Percentiles rank a stretch among this genome's conserved stretches.
Conservation (phyloP, 2,329 filamentous ascomycete genomes). For the Amphichorda felina region DNA sequence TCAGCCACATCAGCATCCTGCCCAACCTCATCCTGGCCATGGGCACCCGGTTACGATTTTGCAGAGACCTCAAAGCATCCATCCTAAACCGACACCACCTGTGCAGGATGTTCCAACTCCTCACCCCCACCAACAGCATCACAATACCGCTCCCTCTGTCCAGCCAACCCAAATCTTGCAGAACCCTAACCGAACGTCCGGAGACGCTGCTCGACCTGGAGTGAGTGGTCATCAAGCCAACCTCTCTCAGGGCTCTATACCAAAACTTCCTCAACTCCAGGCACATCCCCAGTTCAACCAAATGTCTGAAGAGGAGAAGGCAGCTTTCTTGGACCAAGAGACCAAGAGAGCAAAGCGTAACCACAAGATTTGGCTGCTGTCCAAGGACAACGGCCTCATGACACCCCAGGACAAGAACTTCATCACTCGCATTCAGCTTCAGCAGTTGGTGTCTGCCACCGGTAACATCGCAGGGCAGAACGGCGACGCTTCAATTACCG, state of each 20-base stretch:
- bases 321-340: conserved; percentile 77
- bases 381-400: conserved; percentile 94
- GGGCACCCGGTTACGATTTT: conserved; percentile 42
- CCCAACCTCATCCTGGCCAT: conserved; percentile 21
- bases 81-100: conserved; percentile 24
- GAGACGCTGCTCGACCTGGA: conserved; percentile 27
- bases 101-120: conserved; percentile 5
- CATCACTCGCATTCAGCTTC: conserved; percentile 92
- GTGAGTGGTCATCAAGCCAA: conserved; percentile 25
- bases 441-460: conserved; percentile 87
- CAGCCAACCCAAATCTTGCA: conserved; percentile 68
- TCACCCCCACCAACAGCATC: conserved; percentile 22
- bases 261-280: conserved; percentile 18
- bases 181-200: conserved; percentile 57
- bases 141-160: conserved; percentile 22
- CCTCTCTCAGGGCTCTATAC: conserved; percentile 39
- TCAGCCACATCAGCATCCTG: conserved; percentile 15
- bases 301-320: conserved; percentile 74
- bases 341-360: conserved; percentile 93
- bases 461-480: conserved; percentile 74
- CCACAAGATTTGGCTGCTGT: conserved; percentile 91
- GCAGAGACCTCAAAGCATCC: conserved; percentile 35
- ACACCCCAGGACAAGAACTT: conserved; percentile 99
- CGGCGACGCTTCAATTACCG: conserved; percentile 67
- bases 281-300: conserved; percentile 42